Evolutionary conservation across 495 filamentous ascomycete genomes (phyloP).

Genomic region (Chaetomium tenue): DNA sequence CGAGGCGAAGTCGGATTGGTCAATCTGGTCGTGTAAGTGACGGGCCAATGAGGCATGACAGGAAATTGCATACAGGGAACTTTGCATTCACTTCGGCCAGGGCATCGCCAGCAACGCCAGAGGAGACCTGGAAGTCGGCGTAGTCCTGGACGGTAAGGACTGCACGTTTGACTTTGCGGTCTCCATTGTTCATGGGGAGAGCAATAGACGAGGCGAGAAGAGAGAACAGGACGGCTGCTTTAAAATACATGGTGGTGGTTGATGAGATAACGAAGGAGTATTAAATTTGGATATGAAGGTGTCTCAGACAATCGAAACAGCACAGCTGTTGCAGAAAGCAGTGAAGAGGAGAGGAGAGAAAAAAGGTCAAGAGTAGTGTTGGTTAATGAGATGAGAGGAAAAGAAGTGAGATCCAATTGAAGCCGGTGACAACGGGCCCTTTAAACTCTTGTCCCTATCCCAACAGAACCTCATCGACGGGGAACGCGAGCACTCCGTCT

Average conservation of each 20-base stretch:
- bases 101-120: slow-evolving; percentile 45
- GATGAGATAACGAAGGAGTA: not conserved
- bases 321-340: slow-evolving; percentile 30
- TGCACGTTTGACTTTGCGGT: slow-evolving; percentile 18
- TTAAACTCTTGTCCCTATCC: not conserved
- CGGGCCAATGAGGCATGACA: not conserved
- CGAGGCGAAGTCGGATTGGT: slow-evolving; percentile 37
- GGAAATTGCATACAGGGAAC: slow-evolving; percentile 40
- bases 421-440: not conserved
- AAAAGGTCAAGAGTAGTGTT: slow-evolving; percentile 1
- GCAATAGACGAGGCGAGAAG: slow-evolving; percentile 33
- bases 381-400: slow-evolving; percentile 11
- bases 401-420: not conserved
- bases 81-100: slow-evolving; percentile 44
- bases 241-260: slow-evolving; percentile 34
- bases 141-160: slow-evolving; percentile 31
- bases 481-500: not conserved
- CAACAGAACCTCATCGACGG: not conserved
- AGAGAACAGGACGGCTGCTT: slow-evolving; percentile 34
- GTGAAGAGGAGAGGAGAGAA: slow-evolving; percentile 8
- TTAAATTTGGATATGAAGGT: slow-evolving; percentile 10
- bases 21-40: slow-evolving; percentile 32
- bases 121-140: slow-evolving; percentile 42
- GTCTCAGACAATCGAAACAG: slow-evolving; percentile 22
- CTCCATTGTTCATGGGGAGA: slow-evolving; percentile 19